Percentiles rank a stretch among this genome's conserved stretches.
These are phyloP conservation scores for Kernera saxatilis DNA, from an alignment of 345 rosid species.

Conservation along the genomic window DNA sequence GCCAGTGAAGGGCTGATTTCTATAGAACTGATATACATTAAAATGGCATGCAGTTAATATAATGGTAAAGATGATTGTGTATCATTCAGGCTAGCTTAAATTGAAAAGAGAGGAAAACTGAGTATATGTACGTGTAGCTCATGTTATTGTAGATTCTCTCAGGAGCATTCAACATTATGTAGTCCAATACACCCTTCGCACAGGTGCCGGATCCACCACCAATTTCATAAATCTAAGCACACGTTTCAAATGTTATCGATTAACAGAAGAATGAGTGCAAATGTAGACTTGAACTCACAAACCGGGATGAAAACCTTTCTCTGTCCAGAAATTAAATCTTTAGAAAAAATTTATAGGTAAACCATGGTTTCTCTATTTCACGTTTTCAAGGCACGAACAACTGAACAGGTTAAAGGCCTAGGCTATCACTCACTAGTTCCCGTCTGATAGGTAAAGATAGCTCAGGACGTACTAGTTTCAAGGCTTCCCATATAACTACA, in stretches of 20 bases:
- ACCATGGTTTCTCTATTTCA: conserved; percentile 1
- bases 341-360: neutral
- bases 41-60: neutral
- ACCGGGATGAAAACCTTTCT: neutral
- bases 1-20: conserved; percentile 95
- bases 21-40: conserved; percentile 54
- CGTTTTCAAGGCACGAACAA: conserved; percentile 2
- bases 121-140: conserved; percentile 71
- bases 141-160: conserved; percentile 80
- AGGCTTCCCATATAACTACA: neutral
- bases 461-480: neutral
- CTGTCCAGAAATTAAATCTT: neutral
- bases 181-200: conserved; percentile 92
- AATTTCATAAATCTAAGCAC: conserved; percentile 85
- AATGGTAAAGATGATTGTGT: neutral
- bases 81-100: neutral
- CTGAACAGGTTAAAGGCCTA: neutral
- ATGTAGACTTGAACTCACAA: neutral
- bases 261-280: neutral
- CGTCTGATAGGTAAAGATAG: neutral
- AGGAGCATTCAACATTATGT: conserved; percentile 94
- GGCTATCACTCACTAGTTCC: neutral
- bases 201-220: conserved; percentile 99
- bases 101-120: neutral
- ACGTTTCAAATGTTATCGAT: conserved; percentile 1